Evolutionary conservation across 345 rosid genomes (phyloP), one percentile per base, ranked within the genome.

Genomic region (Camelina neglecta): DNA sequence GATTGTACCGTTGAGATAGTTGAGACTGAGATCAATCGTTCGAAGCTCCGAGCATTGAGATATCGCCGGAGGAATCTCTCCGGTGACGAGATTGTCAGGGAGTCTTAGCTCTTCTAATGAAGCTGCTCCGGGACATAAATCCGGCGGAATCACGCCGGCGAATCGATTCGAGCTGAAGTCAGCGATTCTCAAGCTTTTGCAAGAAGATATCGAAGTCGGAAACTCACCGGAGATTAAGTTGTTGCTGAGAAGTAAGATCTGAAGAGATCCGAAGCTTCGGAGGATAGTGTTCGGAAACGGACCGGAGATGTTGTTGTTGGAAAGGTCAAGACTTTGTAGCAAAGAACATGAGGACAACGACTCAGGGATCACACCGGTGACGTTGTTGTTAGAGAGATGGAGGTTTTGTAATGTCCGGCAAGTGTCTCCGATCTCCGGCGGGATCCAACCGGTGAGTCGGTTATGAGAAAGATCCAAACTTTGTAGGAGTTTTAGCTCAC

Each of bases 281-380:
- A 92, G 92, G 72, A 92, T 75, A 3, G 75, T 77, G 76, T 85
- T 86, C 0, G 92, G 92, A 41, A 94, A 89, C 45, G 86, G 84
- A 39, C 98, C 98, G 0, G 99, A 81, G 57, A 94, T 70, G 60
- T 89, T 90, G 85, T 94, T 94, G 83, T 86, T 94, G 29, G 99
- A 94, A 49, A 94, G 81, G 78, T 94, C 96, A 26, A 94, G 88
- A 58, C 58, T 38, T 72, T 87, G 90, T 67, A 94, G 80, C 89
- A 72, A 86, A 35, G 92, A 85, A 61, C 99, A 94, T 0, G 91
- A 65, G 6, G 96, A 85, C 33, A 94, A 81, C 4, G 91, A 75
- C 36, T 23, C 78, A 13, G 97, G 97, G 61, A 94, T 78, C 48
- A 91, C 76, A 44, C 97, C 99, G 0, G 92, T 84, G 23, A 94